A percentile compares a stretch with the other conserved stretches of the same genome.
phyloP scores from a whole-genome alignment of 192 early-diverging fungal species.

The Coemansia sp. region DNA sequence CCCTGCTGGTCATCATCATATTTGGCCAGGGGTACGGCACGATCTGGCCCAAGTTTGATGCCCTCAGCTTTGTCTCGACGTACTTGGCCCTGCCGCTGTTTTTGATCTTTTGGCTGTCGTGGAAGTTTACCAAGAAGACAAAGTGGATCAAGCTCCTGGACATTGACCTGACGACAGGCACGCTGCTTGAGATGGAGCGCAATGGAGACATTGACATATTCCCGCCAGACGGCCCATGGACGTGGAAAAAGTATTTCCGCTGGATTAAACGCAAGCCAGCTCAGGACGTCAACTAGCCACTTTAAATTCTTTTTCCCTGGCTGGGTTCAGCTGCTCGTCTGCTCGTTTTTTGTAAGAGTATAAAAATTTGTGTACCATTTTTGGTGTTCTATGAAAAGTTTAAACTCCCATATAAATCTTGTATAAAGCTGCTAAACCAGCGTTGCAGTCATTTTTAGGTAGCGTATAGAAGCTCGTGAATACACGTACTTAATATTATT shows the following conservation, averaged over 20 bases:
- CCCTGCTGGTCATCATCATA: conserved; percentile 61
- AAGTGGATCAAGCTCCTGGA: conserved; percentile 62
- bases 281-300: neutral
- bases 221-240: neutral
- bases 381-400: too few relatives aligned
- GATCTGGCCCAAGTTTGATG: conserved; percentile 56
- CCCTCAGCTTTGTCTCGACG: conserved; percentile 55
- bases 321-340: too few relatives aligned
- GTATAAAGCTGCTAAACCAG: too few relatives aligned
- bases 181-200: conserved; percentile 40
- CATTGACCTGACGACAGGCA: conserved; percentile 55
- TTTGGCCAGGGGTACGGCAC: conserved; percentile 57
- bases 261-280: conserved; percentile 30
- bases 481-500: too few relatives aligned
- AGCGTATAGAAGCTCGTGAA: too few relatives aligned
- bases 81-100: conserved; percentile 66
- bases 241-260: conserved; percentile 25
- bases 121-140: conserved; percentile 60
- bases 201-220: conserved; percentile 37
- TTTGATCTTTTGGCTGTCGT: conserved; percentile 61
- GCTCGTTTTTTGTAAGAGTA: too few relatives aligned
- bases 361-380: too few relatives aligned
- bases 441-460: too few relatives aligned
- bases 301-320: neutral
- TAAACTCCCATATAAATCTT: too few relatives aligned